Percentiles rank a stretch among this genome's conserved stretches.
phyloP scores from a whole-genome alignment of 768 basidiomycete genomes.

The Mycena metata region DNA sequence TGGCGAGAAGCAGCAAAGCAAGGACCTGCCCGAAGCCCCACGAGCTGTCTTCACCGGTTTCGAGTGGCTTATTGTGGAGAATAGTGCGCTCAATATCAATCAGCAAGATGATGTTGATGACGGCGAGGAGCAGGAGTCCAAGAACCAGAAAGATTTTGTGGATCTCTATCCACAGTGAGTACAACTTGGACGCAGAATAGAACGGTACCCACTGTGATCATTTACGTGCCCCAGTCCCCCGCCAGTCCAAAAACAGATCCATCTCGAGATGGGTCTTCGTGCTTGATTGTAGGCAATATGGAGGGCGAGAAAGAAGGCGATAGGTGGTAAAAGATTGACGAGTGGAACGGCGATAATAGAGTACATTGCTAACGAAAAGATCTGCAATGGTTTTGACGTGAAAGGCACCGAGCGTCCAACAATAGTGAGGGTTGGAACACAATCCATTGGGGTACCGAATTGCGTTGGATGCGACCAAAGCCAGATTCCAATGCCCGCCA shows the following conservation, averaged over 20 bases:
- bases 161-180: neutral
- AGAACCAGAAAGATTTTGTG: constrained; percentile 3
- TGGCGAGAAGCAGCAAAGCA: constrained; percentile 14
- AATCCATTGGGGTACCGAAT: too few species aligned
- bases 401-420: neutral
- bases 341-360: neutral
- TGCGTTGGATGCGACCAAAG: too few species aligned
- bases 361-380: neutral
- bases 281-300: neutral
- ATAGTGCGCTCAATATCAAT: constrained; percentile 16
- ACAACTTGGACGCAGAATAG: too few species aligned
- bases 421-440: too few species aligned
- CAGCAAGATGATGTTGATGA: constrained; percentile 18
- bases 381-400: neutral
- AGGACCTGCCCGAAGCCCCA: constrained; percentile 3
- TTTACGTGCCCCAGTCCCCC: too few species aligned
- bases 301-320: neutral
- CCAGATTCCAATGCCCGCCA: too few species aligned
- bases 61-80: neutral
- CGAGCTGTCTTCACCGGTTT: neutral
- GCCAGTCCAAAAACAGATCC: too few species aligned
- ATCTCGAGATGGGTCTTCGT: too few species aligned
- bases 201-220: too few species aligned
- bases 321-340: neutral
- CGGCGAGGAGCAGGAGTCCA: constrained; percentile 4